These are phyloP conservation scores for Trichoderma aggressivum DNA, from an alignment of 2,329 filamentous ascomycete genomes.

Conservation along the genomic window DNA sequence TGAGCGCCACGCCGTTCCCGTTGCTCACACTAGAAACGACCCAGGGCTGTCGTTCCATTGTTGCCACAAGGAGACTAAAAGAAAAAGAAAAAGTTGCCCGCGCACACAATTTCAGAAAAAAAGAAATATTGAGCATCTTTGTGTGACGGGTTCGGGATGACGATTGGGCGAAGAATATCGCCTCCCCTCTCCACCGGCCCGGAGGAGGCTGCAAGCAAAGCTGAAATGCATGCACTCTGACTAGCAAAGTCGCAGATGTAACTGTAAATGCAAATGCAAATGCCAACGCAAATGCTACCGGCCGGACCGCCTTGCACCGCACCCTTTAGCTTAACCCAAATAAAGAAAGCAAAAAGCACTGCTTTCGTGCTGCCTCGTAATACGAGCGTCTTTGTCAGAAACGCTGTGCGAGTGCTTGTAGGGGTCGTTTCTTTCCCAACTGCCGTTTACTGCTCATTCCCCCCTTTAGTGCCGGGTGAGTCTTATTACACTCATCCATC, in stretches of 20 bases:
- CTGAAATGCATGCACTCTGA: background rate
- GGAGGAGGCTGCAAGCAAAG: background rate
- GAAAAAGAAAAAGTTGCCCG: background rate
- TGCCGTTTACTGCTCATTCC: slow-evolving; percentile 1
- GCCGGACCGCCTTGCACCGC: background rate
- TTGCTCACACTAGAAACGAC: background rate
- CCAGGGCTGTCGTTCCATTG: background rate
- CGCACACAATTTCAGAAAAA: background rate
- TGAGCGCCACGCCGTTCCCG: slow-evolving; percentile 15
- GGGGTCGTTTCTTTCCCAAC: background rate
- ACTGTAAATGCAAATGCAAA: too few species aligned
- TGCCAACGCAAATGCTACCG: background rate
- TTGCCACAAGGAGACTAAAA: background rate
- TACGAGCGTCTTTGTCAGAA: background rate
- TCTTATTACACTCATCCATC: slow-evolving; percentile 18
- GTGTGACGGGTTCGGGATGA: background rate
- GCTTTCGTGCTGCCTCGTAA: background rate
- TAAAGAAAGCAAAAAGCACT: background rate
- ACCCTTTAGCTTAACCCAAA: background rate
- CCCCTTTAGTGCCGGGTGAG: slow-evolving; percentile 10
- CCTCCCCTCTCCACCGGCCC: background rate
- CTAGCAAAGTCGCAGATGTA: background rate
- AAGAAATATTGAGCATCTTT: background rate
- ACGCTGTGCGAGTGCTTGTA: too few species aligned
- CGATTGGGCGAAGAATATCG: background rate